These are phyloP conservation scores for Cryptosporidium felis DNA, from an alignment of 169 alveolate genomes.

Conservation along the genomic window DNA sequence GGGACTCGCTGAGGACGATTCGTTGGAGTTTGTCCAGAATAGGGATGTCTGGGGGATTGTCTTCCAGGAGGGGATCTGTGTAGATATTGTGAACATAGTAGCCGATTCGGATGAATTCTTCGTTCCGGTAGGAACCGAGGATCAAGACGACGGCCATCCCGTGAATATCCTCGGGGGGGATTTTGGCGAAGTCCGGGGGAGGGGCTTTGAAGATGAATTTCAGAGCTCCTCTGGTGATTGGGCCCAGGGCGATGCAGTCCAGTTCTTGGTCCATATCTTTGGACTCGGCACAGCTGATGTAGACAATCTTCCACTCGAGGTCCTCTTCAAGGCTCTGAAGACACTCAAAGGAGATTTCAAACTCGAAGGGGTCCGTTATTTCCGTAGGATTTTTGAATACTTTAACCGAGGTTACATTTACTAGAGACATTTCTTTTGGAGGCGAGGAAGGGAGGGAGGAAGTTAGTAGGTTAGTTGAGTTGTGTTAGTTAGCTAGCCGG, in stretches of 20 bases:
- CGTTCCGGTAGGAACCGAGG: conserved; percentile 91
- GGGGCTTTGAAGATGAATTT: conserved; percentile 91
- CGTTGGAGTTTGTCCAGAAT: conserved; percentile 89
- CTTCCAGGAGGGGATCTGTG: conserved; percentile 90
- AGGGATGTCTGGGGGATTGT: conserved; percentile 93
- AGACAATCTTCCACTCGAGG: conserved; percentile 90
- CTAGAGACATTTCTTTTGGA: conserved; percentile 90
- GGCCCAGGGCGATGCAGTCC: conserved; percentile 94
- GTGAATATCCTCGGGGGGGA: conserved; percentile 86
- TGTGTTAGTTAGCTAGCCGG: no score
- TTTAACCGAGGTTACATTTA: conserved; percentile 92
- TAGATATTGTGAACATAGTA: conserved; percentile 95
- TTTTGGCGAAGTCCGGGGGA: conserved; percentile 92
- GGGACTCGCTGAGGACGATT: conserved; percentile 91
- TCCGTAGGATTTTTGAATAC: conserved; percentile 90
- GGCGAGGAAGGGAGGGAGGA: no score
- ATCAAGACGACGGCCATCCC: conserved; percentile 97
- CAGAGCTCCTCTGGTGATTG: conserved; percentile 91
- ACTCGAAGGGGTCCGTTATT: conserved; percentile 89
- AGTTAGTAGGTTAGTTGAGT: no score
- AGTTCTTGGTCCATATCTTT: conserved; percentile 90
- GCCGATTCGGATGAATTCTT: conserved; percentile 97
- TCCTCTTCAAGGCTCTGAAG: conserved; percentile 88
- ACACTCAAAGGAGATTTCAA: conserved; percentile 93
- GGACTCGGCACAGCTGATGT: conserved; percentile 78